phyloP scores from a whole-genome alignment of 2,329 filamentous ascomycete species.

The Fusarium sp. region DNA sequence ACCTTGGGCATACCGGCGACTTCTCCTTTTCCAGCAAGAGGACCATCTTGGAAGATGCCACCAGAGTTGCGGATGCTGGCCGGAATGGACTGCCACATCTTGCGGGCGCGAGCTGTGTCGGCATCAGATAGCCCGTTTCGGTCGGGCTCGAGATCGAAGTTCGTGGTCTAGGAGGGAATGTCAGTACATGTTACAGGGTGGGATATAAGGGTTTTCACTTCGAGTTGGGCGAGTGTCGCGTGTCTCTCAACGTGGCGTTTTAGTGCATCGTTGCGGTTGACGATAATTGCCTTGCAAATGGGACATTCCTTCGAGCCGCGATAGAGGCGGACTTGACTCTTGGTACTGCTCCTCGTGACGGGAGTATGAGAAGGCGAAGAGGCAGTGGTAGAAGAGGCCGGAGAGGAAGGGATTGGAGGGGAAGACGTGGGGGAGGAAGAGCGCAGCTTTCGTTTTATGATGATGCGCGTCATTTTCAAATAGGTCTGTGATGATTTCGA shows the following conservation, averaged over 20 bases:
- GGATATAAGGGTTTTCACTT: not conserved
- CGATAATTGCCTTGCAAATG: slow-evolving; percentile 9
- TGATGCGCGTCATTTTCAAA: not conserved
- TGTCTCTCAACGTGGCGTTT: slow-evolving; percentile 21
- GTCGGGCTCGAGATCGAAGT: not conserved
- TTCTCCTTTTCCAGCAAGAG: slow-evolving; percentile 14
- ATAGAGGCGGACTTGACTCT: not conserved
- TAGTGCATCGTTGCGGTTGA: slow-evolving; percentile 1
- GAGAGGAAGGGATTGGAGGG: rapidly evolving
- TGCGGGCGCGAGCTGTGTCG: slow-evolving; percentile 3
- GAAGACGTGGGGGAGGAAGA: not conserved
- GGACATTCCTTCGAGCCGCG: slow-evolving; percentile 3
- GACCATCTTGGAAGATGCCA: slow-evolving; percentile 9
- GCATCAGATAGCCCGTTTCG: not conserved
- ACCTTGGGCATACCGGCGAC: slow-evolving; percentile 5
- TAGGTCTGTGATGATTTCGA: too few species aligned
- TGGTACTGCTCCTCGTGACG: not conserved
- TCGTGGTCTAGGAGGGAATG: not conserved
- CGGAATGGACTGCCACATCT: slow-evolving; percentile 26
- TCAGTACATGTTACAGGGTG: not conserved
- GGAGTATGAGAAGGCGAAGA: not conserved
- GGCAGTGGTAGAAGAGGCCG: rapidly evolving
- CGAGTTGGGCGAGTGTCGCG: slow-evolving; percentile 9
- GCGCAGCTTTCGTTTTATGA: not conserved
- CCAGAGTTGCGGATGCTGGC: slow-evolving; percentile 13